Percentiles rank a stretch among this genome's conserved stretches.
Conservation (phyloP, 164 flowering plant species). For the Stephania yunnanensis region DNA sequence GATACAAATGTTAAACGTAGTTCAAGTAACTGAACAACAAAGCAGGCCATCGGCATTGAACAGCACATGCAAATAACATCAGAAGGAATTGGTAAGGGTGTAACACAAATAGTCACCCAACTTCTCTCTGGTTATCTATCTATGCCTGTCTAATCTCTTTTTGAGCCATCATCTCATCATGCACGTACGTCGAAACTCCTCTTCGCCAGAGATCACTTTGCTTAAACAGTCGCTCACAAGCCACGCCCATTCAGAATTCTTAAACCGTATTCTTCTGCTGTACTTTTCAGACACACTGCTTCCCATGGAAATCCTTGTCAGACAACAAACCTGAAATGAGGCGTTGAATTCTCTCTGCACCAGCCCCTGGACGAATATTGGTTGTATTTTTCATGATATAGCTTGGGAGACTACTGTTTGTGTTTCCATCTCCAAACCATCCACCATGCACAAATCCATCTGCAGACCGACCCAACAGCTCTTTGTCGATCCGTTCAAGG, state of each 20-base stretch:
- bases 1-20: neutral
- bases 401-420: constrained; percentile 15
- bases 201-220: neutral
- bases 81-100: neutral
- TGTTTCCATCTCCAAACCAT: constrained; percentile 36
- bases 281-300: constrained; percentile 42
- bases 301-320: constrained; percentile 37
- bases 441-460: constrained; percentile 59
- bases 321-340: constrained; percentile 52
- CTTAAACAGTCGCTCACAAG: neutral
- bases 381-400: constrained; percentile 22
- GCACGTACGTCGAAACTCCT: neutral
- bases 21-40: neutral
- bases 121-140: neutral
- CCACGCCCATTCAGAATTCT: neutral
- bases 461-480: constrained; percentile 44
- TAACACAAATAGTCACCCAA: neutral
- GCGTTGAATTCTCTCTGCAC: constrained; percentile 53
- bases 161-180: neutral
- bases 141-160: neutral
- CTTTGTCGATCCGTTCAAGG: constrained; percentile 68
- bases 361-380: constrained; percentile 52
- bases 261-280: neutral
- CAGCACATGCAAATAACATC: neutral
- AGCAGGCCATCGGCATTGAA: neutral